Evolutionary conservation across 2,329 filamentous ascomycete species (phyloP), one percentile per base, ranked within the genome.

Genomic region (Lachnellula cervina): DNA sequence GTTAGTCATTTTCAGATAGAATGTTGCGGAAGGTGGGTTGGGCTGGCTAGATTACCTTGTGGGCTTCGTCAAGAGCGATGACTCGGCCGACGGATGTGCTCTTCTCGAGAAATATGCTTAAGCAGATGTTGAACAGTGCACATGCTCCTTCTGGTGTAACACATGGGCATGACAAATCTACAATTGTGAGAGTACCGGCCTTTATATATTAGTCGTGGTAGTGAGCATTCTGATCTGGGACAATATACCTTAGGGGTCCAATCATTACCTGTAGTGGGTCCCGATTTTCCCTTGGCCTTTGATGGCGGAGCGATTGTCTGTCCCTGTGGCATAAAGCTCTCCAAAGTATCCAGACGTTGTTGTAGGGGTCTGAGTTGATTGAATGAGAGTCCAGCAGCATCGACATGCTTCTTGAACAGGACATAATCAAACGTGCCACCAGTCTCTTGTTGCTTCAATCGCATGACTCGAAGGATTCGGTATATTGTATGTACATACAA

Each of bases 141-240:
- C 88, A 93, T 0, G 87, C 87, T 38, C 80, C 82, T 23, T 84
- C 80, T 0, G 82, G 69, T 0, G 84, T 84, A 5, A 91, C 74
- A 61, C 86, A 90, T 0, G 87, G 85, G 66, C 87, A 89, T 0
- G 83, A 88, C 0, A 94, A 73, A 63, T 94, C 89, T 5, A 91
- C 73, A 49, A 89, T 86, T 0, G 82, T 88, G 0, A 88, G 70
- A 11, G 74, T 72, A 1, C 82, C 81, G 0, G 77, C 70, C 49
- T 74, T n/a, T 1, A 28, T 2, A 5, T 19, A 6, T 48, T 17
- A 56, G 44, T 37, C 16, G n/a, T 13, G 19, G 0, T 28, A 8
- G 40, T 37, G 17, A 9, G 3, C 4, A 13, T 32, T 53, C 32
- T 4, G 19, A 0, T 2, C 6, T 17, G 40, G 23, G 5, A 5